These are phyloP conservation scores for Lanmaoa pseudosensibilis DNA, from an alignment of 768 basidiomycete species.

Conservation along the genomic window DNA sequence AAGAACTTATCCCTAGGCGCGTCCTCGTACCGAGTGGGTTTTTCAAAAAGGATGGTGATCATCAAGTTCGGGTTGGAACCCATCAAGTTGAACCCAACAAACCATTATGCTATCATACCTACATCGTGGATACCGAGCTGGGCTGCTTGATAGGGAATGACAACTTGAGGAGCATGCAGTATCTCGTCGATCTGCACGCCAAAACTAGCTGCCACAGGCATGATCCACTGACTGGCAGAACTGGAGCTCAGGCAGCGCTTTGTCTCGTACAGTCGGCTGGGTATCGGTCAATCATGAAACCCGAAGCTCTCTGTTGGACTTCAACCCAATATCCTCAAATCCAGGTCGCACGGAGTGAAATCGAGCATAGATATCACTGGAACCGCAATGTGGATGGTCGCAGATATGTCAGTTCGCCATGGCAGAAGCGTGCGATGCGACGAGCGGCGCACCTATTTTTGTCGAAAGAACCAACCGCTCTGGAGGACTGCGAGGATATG, in stretches of 20 bases:
- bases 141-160: constrained; percentile 22
- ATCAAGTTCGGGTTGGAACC: too few relatives aligned
- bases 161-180: constrained; percentile 27
- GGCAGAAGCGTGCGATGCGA: background rate
- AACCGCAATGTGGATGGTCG: background rate
- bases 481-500: background rate
- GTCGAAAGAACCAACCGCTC: background rate
- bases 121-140: background rate
- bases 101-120: background rate
- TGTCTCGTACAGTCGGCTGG: constrained; percentile 19
- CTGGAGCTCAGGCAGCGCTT: constrained; percentile 43
- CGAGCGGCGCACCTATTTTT: background rate
- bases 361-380: background rate
- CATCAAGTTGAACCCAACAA: background rate
- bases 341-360: background rate
- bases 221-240: constrained; percentile 43
- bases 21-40: background rate
- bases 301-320: constrained; percentile 7
- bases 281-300: constrained; percentile 39
- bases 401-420: too few relatives aligned
- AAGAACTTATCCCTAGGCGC: background rate
- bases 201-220: constrained; percentile 38
- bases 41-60: background rate
- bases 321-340: background rate
- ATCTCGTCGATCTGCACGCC: constrained; percentile 42